Base-by-base conservation (phyloP, 768 basidiomycete genomes). In the Sutorius australiensis region DNA sequence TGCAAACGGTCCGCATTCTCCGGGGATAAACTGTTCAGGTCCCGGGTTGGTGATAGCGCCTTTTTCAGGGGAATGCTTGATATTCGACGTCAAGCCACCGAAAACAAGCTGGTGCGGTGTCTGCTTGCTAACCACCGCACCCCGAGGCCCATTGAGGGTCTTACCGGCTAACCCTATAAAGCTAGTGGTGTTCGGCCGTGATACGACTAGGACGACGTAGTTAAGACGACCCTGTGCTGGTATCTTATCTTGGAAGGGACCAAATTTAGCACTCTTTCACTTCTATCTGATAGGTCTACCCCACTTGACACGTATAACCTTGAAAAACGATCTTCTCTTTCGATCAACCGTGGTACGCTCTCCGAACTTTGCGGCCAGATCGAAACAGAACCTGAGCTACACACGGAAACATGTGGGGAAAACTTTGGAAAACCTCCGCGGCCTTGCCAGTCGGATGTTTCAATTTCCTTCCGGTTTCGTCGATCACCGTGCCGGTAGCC, bases 131-230 rank as follows among this genome's bases (percentile, higher is more conserved):
- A 48, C 36, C 37, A 48, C 53, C 48, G 24, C 24, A 12, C 24
- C 27, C 38, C 17, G 33, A 9, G 5, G 28, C n/a, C 14, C 8
- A 19, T 2, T 16, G 1, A 10, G 0, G 36, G 9, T 3, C 13
- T 13, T 40, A 4, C 54, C 58, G 58, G 58, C 31, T 57, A 58
- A 46, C 13, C 13, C 11, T 43, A n/a, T 40, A 34, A 7, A 34
- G 31, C 12, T 19, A 9, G 10, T 27, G 21, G 40, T 37, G 28
- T 14, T 17, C 3, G 7, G 7, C 32, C 24, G 24, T 27, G 6
- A 21, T 34, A 28, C 6, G 24, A n/a, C 11, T 24, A 24, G 24
- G 24, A 24, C 24, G 24, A 24, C 24, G 24, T 24, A 24, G 24
- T 24, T 24, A 24, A 24, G 24, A 24, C 24, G 37, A n/a, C 21